Evolutionary conservation across 139 green algal species (phyloP), one percentile per base, ranked within the genome.

Genomic region (Astrephomene gubernaculifera): DNA sequence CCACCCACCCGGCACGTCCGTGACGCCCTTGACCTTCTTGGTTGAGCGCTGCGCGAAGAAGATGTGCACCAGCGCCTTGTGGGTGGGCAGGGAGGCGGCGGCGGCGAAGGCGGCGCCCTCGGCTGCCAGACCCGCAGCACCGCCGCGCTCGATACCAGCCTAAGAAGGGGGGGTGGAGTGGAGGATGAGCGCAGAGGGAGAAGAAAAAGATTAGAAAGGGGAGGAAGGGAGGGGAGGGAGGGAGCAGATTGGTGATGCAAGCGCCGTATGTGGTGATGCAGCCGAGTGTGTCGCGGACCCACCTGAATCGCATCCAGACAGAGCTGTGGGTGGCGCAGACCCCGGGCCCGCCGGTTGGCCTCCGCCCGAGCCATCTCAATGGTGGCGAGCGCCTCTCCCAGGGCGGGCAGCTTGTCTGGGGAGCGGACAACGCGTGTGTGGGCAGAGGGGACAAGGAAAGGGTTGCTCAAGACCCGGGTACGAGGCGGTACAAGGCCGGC

Each of bases 21-120:
- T 90, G 33, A 90, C 67, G 29, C 82, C 87, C 35, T 74, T 70
- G 33, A 98, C 87, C 89, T 97, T 97, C 88, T 98, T 97, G 41
- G 98, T 99, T 79, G 93, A 86, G 52, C 98, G 90, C 90, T 97
- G 93, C 4, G 97, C 95, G 63, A 99, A 99, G 92, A 99, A 99
- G 80, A 99, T 97, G 94, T 99, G 97, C 61, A 99, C 96, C 41
- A 99, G 92, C 0, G 95, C 95, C 90, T 98, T 97, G 91, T 99
- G 96, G 0, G 93, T 94, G 90, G 96, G 93, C 83, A 98, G 89
- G 6, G 89, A 75, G 1, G 94, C 92, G 2, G 95, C 94, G 44
- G 89, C 87, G 38, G 86, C 87, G 89, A 99, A 99, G 53, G 87
- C 89, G 60, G 94, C 88, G 4, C 86, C 87, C 83, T 98, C 95